These are phyloP conservation scores for Xylaria sp. DNA, from an alignment of 2,329 filamentous ascomycete genomes.

Conservation along the genomic window DNA sequence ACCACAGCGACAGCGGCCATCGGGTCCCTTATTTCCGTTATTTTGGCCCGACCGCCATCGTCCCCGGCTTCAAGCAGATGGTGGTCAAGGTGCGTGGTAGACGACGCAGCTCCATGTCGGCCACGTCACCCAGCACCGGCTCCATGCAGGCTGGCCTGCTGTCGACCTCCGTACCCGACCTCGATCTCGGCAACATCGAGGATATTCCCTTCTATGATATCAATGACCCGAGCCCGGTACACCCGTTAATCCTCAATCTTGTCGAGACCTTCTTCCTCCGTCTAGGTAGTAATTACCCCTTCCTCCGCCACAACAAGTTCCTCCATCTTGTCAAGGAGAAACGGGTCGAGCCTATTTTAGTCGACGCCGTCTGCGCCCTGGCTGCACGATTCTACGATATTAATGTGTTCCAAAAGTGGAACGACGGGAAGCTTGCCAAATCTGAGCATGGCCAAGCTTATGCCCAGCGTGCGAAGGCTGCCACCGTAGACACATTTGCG, in stretches of 20 bases:
- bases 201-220: constrained; percentile 80
- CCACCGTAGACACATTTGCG: constrained; percentile 83
- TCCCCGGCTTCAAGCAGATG: constrained; percentile 94
- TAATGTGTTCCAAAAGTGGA: constrained; percentile 62
- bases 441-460: constrained; percentile 82
- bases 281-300: constrained; percentile 87
- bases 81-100: constrained; percentile 79
- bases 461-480: constrained; percentile 83
- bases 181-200: constrained; percentile 58
- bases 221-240: constrained; percentile 75
- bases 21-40: constrained; percentile 90
- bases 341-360: constrained; percentile 82
- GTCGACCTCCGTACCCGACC: constrained; percentile 57
- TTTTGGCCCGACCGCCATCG: constrained; percentile 90
- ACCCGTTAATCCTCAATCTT: constrained; percentile 79
- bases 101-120: constrained; percentile 70
- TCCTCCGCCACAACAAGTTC: constrained; percentile 78
- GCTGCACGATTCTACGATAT: constrained; percentile 82
- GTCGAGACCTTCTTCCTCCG: constrained; percentile 84
- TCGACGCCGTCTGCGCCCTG: constrained; percentile 86
- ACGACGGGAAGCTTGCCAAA: constrained; percentile 60
- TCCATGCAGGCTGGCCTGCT: constrained; percentile 50
- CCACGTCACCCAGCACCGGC: constrained; percentile 60
- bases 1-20: constrained; percentile 63
- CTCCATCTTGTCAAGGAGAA: constrained; percentile 82